A percentile compares a stretch with the other conserved stretches of the same genome.
Evolutionary conservation across 2,329 filamentous ascomycete genomes (phyloP).

Genomic region (Beauveria rudraprayagi): DNA sequence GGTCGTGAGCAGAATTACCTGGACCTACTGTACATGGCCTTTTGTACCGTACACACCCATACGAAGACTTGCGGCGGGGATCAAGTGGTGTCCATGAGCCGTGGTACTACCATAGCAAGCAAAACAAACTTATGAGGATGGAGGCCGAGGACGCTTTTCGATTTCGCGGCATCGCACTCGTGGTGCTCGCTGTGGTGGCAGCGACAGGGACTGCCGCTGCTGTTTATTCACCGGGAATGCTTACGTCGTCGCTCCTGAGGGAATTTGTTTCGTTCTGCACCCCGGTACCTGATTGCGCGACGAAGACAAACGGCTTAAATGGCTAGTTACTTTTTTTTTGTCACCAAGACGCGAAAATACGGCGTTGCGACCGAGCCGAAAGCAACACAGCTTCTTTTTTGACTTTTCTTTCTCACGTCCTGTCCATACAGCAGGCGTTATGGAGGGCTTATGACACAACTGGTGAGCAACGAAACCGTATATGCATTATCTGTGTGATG

Average conservation of each 20-base stretch:
- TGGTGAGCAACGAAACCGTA: neutral
- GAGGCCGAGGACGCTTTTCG: conserved; percentile 58
- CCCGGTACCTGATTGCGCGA: neutral
- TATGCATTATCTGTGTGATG: neutral
- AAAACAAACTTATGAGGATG: conserved; percentile 52
- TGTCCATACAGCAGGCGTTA: too few species aligned
- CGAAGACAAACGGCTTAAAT: neutral
- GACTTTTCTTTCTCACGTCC: too few species aligned
- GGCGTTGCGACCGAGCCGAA: neutral
- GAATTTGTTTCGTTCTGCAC: neutral
- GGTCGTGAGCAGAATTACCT: too few species aligned
- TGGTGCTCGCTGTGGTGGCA: conserved; percentile 34
- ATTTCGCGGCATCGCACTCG: conserved; percentile 46
- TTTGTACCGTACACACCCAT: conserved; percentile 32
- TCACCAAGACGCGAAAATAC: neutral
- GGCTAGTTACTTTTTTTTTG: neutral
- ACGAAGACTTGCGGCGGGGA: conserved; percentile 25
- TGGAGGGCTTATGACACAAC: neutral
- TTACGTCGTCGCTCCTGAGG: neutral
- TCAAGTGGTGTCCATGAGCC: conserved; percentile 15
- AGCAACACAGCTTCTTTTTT: neutral
- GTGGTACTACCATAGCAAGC: conserved; percentile 47
- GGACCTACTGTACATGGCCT: conserved; percentile 24
- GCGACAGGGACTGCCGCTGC: conserved; percentile 22
- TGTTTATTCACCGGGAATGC: conserved; percentile 10